Percentiles rank a stretch among this genome's conserved stretches.
Evolutionary conservation across 176 grass and related monocot species (phyloP).

Genomic region (Zoysia pacifica): DNA sequence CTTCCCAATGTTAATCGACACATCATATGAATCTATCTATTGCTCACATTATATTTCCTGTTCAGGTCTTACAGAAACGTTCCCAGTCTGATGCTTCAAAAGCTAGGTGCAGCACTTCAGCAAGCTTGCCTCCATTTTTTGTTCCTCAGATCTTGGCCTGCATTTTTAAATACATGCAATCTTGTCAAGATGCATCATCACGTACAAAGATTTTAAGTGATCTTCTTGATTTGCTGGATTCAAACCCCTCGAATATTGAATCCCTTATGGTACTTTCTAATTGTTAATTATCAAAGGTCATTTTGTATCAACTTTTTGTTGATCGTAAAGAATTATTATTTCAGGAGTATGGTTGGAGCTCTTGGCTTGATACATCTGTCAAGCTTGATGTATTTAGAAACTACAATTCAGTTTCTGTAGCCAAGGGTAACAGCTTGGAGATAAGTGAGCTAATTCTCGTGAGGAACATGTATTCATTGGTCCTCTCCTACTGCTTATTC

Average conservation of each 20-base stretch:
- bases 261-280: conserved; percentile 71
- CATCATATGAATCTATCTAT: conserved; percentile 27
- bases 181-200: conserved; percentile 77
- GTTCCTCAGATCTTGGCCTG: conserved; percentile 96
- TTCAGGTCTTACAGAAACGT: conserved; percentile 88
- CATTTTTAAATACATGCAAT: conserved; percentile 88
- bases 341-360: conserved; percentile 84
- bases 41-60: conserved; percentile 40
- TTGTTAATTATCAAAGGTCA: conserved; percentile 35
- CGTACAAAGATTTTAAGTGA: conserved; percentile 80
- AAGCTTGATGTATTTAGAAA: conserved; percentile 69
- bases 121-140: conserved; percentile 67
- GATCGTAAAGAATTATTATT: conserved; percentile 38
- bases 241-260: conserved; percentile 90
- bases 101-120: conserved; percentile 52
- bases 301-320: conserved; percentile 34
- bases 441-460: conserved; percentile 68
- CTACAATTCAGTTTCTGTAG: conserved; percentile 52
- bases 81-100: conserved; percentile 57
- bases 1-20: conserved; percentile 1
- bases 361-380: conserved; percentile 72
- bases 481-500: conserved; percentile 80
- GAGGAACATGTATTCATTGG: conserved; percentile 80
- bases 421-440: conserved; percentile 42
- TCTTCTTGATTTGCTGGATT: conserved; percentile 83